Evolutionary conservation across 2,329 filamentous ascomycete genomes (phyloP), one percentile per base, ranked within the genome.

Genomic region (Colletotrichum sojae): DNA sequence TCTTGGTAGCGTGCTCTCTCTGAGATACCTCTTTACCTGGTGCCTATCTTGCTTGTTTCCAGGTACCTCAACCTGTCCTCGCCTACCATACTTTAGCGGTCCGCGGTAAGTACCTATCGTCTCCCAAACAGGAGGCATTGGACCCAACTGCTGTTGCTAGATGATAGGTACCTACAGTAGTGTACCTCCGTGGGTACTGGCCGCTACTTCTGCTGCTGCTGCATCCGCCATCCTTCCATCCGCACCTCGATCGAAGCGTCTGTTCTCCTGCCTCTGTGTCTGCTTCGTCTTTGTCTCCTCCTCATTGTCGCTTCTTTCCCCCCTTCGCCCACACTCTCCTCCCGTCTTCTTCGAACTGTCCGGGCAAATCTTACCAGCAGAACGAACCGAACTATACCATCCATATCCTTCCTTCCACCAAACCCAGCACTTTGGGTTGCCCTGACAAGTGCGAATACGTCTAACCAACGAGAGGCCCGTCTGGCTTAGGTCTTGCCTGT

Each of bases 191-290:
- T 43, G 8, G 27, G 27, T 31, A 31, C 27, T 31, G 6, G 5
- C 27, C 27, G 27, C 27, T 31, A 31, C 27, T 56, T 15, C 18
- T 13, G 36, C 10, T 22, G 55, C 20, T 58, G 18, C 43, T 49
- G 48, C 66, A 54, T 43, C 27, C 31, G 27, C 39, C 53, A 59
- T 52, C 52, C 36, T 16, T 63, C 48, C 49, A 53, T 55, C 55
- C 48, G 45, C 48, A 45, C 56, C 43, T 46, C 18, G 43, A 46
- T 59, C 55, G 60, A 68, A 68, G 46, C 60, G 48, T 64, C 65
- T 40, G 40, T 56, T 52, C 54, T 45, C 36, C 15, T 49, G 27
- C 48, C 39, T 49, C 48, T 52, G 46, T 60, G 22, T 60, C 57
- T 48, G 27, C 45, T 59, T 58, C 55, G 45, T 51, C 54, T 65